Conservation (phyloP, 108 stramenopile genomes). For the Pseudonitzschia pungens region DNA sequence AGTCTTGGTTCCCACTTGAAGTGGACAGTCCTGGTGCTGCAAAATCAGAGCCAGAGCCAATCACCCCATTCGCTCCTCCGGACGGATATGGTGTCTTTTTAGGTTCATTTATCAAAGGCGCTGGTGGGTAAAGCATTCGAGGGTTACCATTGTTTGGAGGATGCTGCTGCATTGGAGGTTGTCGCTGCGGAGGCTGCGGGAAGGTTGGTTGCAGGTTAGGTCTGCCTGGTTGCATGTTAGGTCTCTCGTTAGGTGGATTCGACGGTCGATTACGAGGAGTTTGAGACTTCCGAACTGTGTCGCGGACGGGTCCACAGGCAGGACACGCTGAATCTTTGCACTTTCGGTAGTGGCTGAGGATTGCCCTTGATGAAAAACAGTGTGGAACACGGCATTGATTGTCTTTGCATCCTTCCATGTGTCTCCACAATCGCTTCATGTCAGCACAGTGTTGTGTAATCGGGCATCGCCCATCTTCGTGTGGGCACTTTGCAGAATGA, state of each 20-base stretch:
- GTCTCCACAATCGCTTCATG: conserved; percentile 98
- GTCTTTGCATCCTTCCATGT: conserved; percentile 98
- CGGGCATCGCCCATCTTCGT: conserved; percentile 84
- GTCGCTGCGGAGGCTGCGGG: too few relatives aligned
- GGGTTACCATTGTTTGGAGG: conserved; percentile 5
- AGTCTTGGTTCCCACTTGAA: background rate
- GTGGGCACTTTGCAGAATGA: conserved; percentile 96
- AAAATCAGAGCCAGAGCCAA: conserved; percentile 6
- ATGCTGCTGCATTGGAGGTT: background rate
- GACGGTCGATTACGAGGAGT: conserved; percentile 8
- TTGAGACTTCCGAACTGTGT: conserved; percentile 85
- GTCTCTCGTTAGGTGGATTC: background rate
- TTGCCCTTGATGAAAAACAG: conserved; percentile 95
- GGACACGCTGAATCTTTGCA: conserved; percentile 93
- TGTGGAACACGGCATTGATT: conserved; percentile 93
- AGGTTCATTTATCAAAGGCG: background rate
- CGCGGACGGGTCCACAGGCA: conserved; percentile 96
- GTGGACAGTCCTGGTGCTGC: background rate
- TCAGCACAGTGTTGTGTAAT: conserved; percentile 94
- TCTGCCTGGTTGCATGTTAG: conserved; percentile 11
- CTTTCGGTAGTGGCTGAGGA: conserved; percentile 96
- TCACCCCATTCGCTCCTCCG: conserved; percentile 10
- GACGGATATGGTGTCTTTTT: background rate
- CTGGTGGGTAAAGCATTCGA: conserved; percentile 8
- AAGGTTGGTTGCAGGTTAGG: background rate